A percentile compares a stretch with the other conserved stretches of the same genome.
Conservation (phyloP, 2,329 filamentous ascomycete species). For the Aspergillus calidoustus region DNA sequence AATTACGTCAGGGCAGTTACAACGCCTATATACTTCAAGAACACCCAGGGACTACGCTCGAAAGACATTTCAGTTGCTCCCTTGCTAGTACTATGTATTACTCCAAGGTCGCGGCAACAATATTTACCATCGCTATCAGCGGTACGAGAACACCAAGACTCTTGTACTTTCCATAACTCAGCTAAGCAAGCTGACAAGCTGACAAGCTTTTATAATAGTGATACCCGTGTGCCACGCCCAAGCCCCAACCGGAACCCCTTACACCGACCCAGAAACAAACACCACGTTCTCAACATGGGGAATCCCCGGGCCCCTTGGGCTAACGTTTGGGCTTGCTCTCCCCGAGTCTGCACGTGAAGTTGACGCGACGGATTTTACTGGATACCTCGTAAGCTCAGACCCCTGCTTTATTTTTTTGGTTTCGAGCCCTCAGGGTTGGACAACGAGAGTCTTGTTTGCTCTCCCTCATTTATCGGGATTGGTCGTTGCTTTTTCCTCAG, state of each 20-base stretch:
- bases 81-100: neutral
- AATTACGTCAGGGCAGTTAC: neutral
- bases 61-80: neutral
- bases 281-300: constrained; percentile 60
- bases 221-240: constrained; percentile 6
- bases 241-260: constrained; percentile 26
- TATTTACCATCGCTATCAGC: neutral
- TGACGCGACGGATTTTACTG: constrained; percentile 62
- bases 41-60: too few species aligned
- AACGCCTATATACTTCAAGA: neutral
- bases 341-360: constrained; percentile 54
- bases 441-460: too few species aligned
- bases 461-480: too few species aligned
- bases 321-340: constrained; percentile 61
- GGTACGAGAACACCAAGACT: neutral
- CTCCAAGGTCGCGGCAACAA: neutral
- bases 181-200: neutral
- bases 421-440: too few species aligned
- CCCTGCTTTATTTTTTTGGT: neutral
- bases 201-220: too few species aligned
- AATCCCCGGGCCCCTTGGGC: constrained; percentile 45
- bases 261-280: constrained; percentile 54
- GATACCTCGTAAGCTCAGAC: constrained; percentile 54
- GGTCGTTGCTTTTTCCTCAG: neutral
- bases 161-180: neutral